Base-by-base conservation (phyloP, 768 basidiomycete species). In the Suillus brevipes region DNA sequence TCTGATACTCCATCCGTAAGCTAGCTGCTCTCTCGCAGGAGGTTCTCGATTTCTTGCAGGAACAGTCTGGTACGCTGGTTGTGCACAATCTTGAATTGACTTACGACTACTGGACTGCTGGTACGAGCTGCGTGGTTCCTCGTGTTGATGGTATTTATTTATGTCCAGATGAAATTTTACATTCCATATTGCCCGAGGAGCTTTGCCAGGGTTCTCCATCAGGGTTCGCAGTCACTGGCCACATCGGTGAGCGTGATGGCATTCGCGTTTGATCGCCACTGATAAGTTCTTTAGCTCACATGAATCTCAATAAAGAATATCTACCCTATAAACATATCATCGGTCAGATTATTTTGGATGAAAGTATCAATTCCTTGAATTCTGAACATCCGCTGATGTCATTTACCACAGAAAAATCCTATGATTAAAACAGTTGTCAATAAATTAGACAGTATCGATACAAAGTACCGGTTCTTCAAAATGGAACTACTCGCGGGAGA, bases 401-500 rank as follows among this genome's bases (percentile, higher is more conserved):
- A 59, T 38, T 42, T 37, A 16, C 4, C 50, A 10, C 68, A 97
- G 95, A 99, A 99, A 92, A 95, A 95, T 74, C 84, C 84, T 25
- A 78, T 78, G 28, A 81, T 97, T 47, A 84, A 83, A 70, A 99
- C 97, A 0, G 95, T 99, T 3, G 95, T 99, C 47, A 98, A 99
- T 80, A 99, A 99, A 77, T 79, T 97, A 42, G 87, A 96, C 68
- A 87, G 78, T 45, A 98, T 98, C 62, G 87, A 95, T 72, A 87
- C 82, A 34, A 82, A 89, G 73, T 99, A 95, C 75, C 88, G 97
- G 23, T 90, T 95, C 68, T 99, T 99, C 76, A 84, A 91, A 70
- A 99, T 99, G 97, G 97, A 99, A 70, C 81, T 99, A 7, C 81
- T 99, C 47, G 97, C 97, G 0, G 97, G 97, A 1, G 91, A 96